Conservation (phyloP, 345 rosid species). For the Gossypium ekmanianum region DNA sequence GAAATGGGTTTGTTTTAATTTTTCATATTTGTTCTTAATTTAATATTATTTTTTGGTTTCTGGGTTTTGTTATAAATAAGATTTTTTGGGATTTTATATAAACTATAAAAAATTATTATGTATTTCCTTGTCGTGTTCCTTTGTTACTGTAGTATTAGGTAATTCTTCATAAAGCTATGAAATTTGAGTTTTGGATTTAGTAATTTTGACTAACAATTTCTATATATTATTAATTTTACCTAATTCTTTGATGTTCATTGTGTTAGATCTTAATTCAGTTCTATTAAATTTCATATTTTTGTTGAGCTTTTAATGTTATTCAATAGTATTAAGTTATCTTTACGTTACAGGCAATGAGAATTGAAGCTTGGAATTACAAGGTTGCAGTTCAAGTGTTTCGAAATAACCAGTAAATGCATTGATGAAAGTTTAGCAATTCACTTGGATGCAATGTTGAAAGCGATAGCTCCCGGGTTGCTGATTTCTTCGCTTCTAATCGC, state of each 20-base stretch:
- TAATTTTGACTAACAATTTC: too few species aligned
- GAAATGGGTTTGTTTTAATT: conserved; percentile 3
- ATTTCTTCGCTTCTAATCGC: conserved; percentile 38
- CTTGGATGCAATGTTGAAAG: conserved; percentile 56
- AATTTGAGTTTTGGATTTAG: background rate
- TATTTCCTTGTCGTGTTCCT: conserved; percentile 20
- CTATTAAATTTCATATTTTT: background rate
- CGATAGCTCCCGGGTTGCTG: conserved; percentile 51
- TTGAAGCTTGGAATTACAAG: conserved; percentile 17
- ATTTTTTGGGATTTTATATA: background rate
- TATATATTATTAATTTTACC: background rate
- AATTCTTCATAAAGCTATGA: conserved; percentile 9
- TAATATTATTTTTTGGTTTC: conserved; percentile 9
- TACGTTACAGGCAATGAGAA: conserved; percentile 20
- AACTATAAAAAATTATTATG: background rate
- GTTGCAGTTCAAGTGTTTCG: conserved; percentile 21
- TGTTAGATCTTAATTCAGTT: conserved; percentile 29
- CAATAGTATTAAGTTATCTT: background rate
- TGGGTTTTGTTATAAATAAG: background rate
- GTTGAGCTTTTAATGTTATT: conserved; percentile 12
- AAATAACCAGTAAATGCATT: conserved; percentile 31
- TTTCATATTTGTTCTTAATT: background rate
- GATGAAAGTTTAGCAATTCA: conserved; percentile 29
- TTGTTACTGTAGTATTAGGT: conserved; percentile 17
- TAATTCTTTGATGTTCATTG: conserved; percentile 1